These are phyloP conservation scores for Amanita exitialis DNA, from an alignment of 768 basidiomycete genomes.

Conservation along the genomic window DNA sequence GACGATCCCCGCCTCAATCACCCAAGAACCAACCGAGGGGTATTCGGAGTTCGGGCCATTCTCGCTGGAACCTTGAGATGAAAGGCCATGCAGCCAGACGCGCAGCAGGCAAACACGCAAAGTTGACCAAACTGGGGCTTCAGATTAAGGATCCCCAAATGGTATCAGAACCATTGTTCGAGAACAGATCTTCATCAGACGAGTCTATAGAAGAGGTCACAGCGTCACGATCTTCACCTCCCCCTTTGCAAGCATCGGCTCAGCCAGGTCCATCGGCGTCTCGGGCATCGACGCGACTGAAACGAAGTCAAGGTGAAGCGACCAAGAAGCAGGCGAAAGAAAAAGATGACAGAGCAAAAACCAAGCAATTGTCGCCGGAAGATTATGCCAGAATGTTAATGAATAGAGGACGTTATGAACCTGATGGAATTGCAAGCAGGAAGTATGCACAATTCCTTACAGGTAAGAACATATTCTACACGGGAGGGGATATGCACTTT, in stretches of 20 bases:
- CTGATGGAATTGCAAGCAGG: slow-evolving; percentile 5
- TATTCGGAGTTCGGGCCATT: background rate
- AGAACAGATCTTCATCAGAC: background rate
- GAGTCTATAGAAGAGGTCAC: slow-evolving; percentile 1
- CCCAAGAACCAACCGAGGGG: background rate
- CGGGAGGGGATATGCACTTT: slow-evolving; percentile 45
- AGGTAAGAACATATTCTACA: slow-evolving; percentile 48
- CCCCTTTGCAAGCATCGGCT: slow-evolving; percentile 10
- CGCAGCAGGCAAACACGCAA: slow-evolving; percentile 12
- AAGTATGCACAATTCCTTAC: slow-evolving; percentile 22
- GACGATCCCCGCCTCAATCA: slow-evolving; percentile 1
- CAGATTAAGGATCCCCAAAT: background rate
- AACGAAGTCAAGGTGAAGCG: background rate
- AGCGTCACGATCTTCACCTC: slow-evolving; percentile 1
- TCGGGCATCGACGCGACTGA: background rate
- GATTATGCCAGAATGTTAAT: slow-evolving; percentile 45
- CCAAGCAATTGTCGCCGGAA: slow-evolving; percentile 31
- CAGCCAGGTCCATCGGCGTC: slow-evolving; percentile 5
- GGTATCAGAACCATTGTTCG: background rate
- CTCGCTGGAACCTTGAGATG: slow-evolving; percentile 16
- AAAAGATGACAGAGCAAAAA: slow-evolving; percentile 28
- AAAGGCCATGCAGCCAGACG: slow-evolving; percentile 26
- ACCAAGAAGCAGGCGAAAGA: slow-evolving; percentile 9
- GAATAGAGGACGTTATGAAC: slow-evolving; percentile 15
- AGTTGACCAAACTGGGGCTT: background rate